Evolutionary conservation across 345 rosid genomes (phyloP).

Genomic region (Streptanthus diversifolius): DNA sequence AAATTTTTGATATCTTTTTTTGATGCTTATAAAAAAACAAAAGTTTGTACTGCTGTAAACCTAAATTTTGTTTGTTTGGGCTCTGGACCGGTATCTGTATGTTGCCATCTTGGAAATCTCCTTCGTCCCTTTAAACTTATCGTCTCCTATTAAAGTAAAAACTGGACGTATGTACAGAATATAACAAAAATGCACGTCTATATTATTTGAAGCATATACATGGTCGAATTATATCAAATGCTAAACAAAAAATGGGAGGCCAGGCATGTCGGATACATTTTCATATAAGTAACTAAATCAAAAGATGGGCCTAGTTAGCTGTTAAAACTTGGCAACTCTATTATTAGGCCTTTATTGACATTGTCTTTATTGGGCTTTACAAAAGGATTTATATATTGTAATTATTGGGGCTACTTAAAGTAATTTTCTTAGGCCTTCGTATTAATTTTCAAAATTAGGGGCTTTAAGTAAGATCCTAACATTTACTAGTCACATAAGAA

Average conservation of each 20-base stretch:
- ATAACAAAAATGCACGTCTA: not conserved
- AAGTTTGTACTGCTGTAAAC: too few relatives aligned
- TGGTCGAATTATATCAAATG: not conserved
- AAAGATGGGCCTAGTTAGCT: not conserved
- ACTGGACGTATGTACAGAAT: not conserved
- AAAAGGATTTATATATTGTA: not conserved
- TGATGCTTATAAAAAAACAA: too few relatives aligned
- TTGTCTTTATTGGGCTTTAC: not conserved
- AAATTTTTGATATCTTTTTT: too few relatives aligned
- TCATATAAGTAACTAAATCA: too few relatives aligned
- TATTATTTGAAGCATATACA: not conserved
- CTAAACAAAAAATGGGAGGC: not conserved
- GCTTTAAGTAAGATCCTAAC: not conserved
- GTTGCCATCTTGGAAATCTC: not conserved
- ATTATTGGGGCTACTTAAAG: not conserved
- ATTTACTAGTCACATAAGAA: not conserved
- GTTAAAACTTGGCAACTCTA: not conserved
- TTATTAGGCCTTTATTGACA: not conserved
- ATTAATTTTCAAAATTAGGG: not conserved
- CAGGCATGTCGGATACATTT: not conserved
- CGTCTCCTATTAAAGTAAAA: not conserved
- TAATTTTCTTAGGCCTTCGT: not conserved
- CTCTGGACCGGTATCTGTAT: too few relatives aligned
- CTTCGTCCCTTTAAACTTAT: not conserved
- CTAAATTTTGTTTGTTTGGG: too few relatives aligned